Base-by-base conservation (phyloP, 2,329 filamentous ascomycete genomes). In the Fonsecaea multimorphosa region DNA sequence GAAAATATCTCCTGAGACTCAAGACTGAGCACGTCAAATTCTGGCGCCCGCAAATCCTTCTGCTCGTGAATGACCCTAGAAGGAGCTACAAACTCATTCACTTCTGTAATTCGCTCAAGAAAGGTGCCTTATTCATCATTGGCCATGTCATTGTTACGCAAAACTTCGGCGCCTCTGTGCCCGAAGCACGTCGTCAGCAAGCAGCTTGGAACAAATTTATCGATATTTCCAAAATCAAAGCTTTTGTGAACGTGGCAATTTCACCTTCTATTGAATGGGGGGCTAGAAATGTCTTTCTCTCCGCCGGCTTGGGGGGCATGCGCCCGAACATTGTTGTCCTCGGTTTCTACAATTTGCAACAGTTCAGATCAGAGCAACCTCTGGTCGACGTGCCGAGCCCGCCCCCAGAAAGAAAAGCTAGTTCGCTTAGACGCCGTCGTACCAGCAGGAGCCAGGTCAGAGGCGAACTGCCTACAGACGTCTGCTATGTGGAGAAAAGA, bases 11-110 rank as follows among this genome's bases (percentile, higher is more conserved):
- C 32, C 81, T 96, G 32, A 87, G 92, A n/a, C 81, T 96, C 32
- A 89, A 87, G 57, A 91, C 92, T 38, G 92, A 96, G 72, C 92
- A 96, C 74, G 93, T 96, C 77, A 96, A 96, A 74, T 96, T 96
- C 75, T 96, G 93, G 92, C 85, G 92, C 58, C 92, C 92, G 0
- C 92, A 96, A 70, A 93, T 96, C 51, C 85, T 96, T 55, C 83
- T 96, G 0, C 86, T 96, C 60, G 87, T 95, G 69, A 95, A 94
- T 74, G 87, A 95, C 72, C 90, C 92, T 3, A 85, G 92, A n/a
- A 85, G 85, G 5, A 91, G 95, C 74, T 92, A 91, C 60, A 89
- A 91, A 49, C 84, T 96, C 46, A 94, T 96, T 1, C 91, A 93
- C 65, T 96, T 96, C 72, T 96, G 92, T 78, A 96, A 96, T 76